A percentile compares a stretch with the other conserved stretches of the same genome.
phyloP scores from a whole-genome alignment of 2,329 filamentous ascomycete species.

The Penicillium sp. region DNA sequence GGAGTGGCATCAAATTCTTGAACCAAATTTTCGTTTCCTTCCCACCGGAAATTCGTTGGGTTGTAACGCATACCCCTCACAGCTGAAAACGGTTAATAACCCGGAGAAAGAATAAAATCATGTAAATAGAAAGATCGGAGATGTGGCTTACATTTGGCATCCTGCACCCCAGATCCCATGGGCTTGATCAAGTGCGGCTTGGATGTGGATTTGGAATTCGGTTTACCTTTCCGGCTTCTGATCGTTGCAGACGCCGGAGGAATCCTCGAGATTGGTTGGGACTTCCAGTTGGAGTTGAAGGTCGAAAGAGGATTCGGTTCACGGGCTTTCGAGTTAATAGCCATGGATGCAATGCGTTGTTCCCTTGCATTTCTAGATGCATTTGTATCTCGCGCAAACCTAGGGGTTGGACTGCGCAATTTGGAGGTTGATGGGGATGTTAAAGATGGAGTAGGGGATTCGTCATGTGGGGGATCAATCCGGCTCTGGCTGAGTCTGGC shows the following conservation, averaged over 20 bases:
- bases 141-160: constrained; percentile 70
- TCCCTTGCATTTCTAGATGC: constrained; percentile 65
- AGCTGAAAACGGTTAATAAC: constrained; percentile 50
- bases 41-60: constrained; percentile 81
- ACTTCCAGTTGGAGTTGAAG: constrained; percentile 60
- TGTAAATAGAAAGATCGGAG: not conserved
- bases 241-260: constrained; percentile 52
- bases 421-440: constrained; percentile 59
- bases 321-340: constrained; percentile 37
- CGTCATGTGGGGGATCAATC: constrained; percentile 30
- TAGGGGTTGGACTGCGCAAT: constrained; percentile 53
- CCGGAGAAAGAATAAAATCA: not conserved
- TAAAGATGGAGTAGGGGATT: constrained; percentile 52
- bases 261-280: constrained; percentile 53
- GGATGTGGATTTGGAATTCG: constrained; percentile 34
- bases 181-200: constrained; percentile 91
- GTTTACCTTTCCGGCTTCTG: constrained; percentile 46
- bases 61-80: constrained; percentile 98
- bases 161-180: constrained; percentile 68
- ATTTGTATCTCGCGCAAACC: constrained; percentile 66
- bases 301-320: constrained; percentile 50
- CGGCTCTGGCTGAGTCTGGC: constrained; percentile 51
- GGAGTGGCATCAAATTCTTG: constrained; percentile 67
- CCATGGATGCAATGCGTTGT: constrained; percentile 54
- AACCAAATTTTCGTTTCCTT: constrained; percentile 89